A percentile compares a stretch with the other conserved stretches of the same genome.
Evolutionary conservation across 2,329 filamentous ascomycete genomes (phyloP).

Genomic region (Fusarium sp.): DNA sequence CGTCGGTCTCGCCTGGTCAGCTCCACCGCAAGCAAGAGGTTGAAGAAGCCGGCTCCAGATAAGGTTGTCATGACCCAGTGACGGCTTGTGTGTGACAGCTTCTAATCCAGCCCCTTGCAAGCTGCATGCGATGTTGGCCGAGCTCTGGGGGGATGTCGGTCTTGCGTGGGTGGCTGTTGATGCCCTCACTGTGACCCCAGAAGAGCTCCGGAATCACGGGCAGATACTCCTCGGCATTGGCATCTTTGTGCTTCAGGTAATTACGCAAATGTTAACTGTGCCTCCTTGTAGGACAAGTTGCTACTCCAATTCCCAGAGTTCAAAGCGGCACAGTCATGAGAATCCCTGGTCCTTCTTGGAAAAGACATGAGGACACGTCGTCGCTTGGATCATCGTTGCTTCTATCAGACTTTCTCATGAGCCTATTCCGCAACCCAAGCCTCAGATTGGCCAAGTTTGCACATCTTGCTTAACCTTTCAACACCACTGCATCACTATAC

Average conservation of each 20-base stretch:
- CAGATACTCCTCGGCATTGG: not conserved
- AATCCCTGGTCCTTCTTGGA: not conserved
- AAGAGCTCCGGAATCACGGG: not conserved
- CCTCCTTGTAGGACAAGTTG: not conserved
- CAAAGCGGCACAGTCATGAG: not conserved
- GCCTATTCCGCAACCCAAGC: not conserved
- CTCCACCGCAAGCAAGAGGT: not conserved
- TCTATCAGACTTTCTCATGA: not conserved
- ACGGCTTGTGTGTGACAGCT: not conserved
- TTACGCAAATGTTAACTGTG: not conserved
- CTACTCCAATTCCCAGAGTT: not conserved
- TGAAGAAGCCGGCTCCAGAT: not conserved
- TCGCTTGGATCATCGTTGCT: not conserved
- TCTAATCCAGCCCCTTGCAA: not conserved
- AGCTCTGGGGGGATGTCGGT: not conserved
- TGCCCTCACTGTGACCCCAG: not conserved
- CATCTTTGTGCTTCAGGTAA: not conserved
- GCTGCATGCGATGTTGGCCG: not conserved
- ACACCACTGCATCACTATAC: not conserved
- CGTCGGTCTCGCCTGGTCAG: not conserved
- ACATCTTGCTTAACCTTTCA: not conserved
- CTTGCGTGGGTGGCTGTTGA: not conserved
- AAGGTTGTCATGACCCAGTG: not conserved
- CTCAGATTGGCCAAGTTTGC: not conserved
- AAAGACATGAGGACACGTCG: not conserved